Percentiles rank a stretch among this genome's conserved stretches.
Evolutionary conservation across 2,329 filamentous ascomycete genomes (phyloP).

Genomic region (Ascochyta clinopodiicola): DNA sequence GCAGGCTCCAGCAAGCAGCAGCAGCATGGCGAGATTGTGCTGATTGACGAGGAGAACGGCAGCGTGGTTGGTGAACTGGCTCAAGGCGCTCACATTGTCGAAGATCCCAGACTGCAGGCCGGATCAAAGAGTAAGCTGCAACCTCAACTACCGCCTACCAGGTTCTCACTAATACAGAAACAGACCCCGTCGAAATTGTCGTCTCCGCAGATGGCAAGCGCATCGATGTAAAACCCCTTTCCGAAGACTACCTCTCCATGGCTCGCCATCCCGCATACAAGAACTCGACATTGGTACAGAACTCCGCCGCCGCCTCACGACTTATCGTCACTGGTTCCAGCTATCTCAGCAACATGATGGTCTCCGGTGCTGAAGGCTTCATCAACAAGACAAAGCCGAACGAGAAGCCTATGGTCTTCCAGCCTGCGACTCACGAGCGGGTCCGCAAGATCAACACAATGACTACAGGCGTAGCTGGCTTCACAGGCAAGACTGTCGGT

Average conservation of each 20-base stretch:
- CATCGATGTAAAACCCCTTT: conserved; percentile 71
- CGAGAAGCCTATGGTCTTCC: conserved; percentile 84
- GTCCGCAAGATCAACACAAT: conserved; percentile 91
- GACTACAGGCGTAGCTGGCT: conserved; percentile 76
- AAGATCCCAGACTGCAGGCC: conserved; percentile 75
- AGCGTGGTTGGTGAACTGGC: conserved; percentile 92
- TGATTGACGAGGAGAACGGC: conserved; percentile 95
- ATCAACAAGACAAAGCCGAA: conserved; percentile 79
- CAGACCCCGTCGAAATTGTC: conserved; percentile 80
- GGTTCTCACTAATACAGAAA: conserved; percentile 30
- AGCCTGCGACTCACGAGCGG: conserved; percentile 80
- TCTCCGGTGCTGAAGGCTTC: conserved; percentile 79
- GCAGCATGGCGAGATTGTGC: conserved; percentile 75
- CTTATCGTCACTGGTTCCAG: conserved; percentile 88
- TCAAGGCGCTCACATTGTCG: conserved; percentile 80
- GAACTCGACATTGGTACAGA: conserved; percentile 83
- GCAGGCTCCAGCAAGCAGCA: conserved; percentile 42
- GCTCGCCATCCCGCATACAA: conserved; percentile 90
- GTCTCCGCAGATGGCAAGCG: conserved; percentile 73
- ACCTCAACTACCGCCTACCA: conserved; percentile 8
- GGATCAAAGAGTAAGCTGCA: conserved; percentile 82
- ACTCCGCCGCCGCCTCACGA: conserved; percentile 85
- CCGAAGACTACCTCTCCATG: conserved; percentile 75
- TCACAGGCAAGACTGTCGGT: conserved; percentile 87
- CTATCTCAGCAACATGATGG: conserved; percentile 78